These are phyloP conservation scores for Colletotrichum orbiculare DNA, from an alignment of 2,329 filamentous ascomycete species.

Conservation along the genomic window DNA sequence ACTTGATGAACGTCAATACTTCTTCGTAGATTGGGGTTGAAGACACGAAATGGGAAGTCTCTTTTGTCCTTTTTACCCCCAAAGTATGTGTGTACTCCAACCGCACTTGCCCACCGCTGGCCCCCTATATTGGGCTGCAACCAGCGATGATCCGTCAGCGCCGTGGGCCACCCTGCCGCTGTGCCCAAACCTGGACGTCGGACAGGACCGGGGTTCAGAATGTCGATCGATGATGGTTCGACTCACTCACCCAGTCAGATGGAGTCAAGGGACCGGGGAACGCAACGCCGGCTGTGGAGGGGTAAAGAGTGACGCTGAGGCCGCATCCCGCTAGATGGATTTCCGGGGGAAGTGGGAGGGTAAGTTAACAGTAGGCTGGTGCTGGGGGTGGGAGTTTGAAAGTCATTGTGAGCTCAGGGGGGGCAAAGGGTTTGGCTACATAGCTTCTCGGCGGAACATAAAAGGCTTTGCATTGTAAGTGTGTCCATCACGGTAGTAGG, in stretches of 20 bases:
- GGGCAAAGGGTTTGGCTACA: no score
- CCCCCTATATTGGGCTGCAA: conserved; percentile 29
- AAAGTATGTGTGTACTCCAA: not conserved
- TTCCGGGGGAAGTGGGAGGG: conserved; percentile 20
- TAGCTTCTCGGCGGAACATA: no score
- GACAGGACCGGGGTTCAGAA: not conserved
- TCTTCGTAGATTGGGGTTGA: no score
- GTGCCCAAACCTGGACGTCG: conserved; percentile 21
- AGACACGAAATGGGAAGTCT: no score
- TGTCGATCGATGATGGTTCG: conserved; percentile 4
- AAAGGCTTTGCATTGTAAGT: no score
- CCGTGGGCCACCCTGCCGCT: conserved; percentile 15
- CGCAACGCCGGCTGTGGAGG: not conserved
- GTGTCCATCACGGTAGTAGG: no score
- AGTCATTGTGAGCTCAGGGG: no score
- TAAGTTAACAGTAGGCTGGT: not conserved
- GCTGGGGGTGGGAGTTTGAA: no score
- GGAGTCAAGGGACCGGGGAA: conserved; percentile 4
- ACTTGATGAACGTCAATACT: no score
- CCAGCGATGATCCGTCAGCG: conserved; percentile 28
- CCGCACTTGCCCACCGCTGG: not conserved
- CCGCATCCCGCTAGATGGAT: conserved; percentile 29
- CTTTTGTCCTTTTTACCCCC: no score
- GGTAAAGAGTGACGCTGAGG: conserved; percentile 19
- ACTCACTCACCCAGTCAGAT: not conserved